Base-by-base conservation (phyloP, 495 filamentous ascomycete species). In the Penicillium taxi region DNA sequence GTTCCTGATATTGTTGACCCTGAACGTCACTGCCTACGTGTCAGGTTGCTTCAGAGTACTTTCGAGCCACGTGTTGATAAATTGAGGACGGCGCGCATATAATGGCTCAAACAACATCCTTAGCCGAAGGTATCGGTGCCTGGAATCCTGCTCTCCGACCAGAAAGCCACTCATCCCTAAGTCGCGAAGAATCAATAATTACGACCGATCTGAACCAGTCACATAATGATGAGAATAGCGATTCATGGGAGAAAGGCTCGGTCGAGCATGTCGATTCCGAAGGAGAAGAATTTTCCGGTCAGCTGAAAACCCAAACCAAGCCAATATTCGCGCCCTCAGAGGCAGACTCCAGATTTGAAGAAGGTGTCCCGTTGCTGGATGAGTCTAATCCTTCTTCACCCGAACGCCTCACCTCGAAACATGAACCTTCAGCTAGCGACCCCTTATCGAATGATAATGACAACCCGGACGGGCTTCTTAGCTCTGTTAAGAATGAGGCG, bases 241-340 rank as follows among this genome's bases (percentile, higher is more conserved):
- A 53, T 25, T 55, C 56, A 9, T 60, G 63, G 47, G 55, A 41
- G 15, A 58, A 50, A 24, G 44, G 49, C 5, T 40, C 38, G 32
- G 49, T 57, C 26, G 44, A 45, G 13, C 52, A 61, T 26, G 33
- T 61, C 4, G 64, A 64, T 7, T 65, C 63, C 2, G 66, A 69
- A 15, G 59, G 53, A 3, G 66, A 65, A 27, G 67, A 60, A 13
- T 70, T 74, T 32, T 73, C 73, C 37, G 53, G 64, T 24, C 67
- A 73, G 45, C 46, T 70, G 19, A 70, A 64, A 42, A 61, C 63
- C 9, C 65, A 69, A 44, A 67, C 66, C 5, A 69, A 68, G 31
- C 63, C 66, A 7, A 69, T 69, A 7, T 69, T 63, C 20, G 42
- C 58, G 2, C 64, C 64, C 1, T 56, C 65, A 14, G 64, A 70